Percentiles rank a stretch among this genome's conserved stretches.
Evolutionary conservation across 2,329 filamentous ascomycete species (phyloP).

Genomic region (Fusarium poae): DNA sequence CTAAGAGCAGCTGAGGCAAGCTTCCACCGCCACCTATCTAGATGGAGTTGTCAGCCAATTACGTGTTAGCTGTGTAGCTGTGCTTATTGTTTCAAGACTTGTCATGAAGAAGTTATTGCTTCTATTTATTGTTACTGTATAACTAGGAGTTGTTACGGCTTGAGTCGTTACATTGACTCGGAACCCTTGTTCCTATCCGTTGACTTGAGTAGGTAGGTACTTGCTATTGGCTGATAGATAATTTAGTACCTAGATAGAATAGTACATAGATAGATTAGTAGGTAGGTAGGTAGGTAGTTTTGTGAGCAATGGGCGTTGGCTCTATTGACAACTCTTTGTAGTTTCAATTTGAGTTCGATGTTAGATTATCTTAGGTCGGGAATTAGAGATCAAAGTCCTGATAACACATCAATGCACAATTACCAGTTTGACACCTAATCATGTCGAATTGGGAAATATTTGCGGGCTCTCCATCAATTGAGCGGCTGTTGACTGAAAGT

Average conservation of each 20-base stretch:
- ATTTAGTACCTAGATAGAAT: too few relatives aligned
- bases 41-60: slow-evolving; percentile 7
- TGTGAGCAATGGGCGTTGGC: not conserved
- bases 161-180: slow-evolving; percentile 10
- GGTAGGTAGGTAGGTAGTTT: not conserved
- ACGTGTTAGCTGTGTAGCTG: slow-evolving; percentile 1
- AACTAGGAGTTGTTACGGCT: not conserved
- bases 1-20: slow-evolving; percentile 39
- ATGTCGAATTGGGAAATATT: not conserved
- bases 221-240: too few relatives aligned
- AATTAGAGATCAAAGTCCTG: not conserved
- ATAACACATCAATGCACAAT: not conserved
- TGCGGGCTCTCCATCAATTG: not conserved
- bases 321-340: not conserved
- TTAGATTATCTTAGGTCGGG: not conserved
- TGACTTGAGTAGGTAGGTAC: not conserved
- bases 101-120: not conserved
- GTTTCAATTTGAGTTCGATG: not conserved
- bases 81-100: not conserved
- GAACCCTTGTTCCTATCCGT: not conserved
- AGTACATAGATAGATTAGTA: too few relatives aligned
- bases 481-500: not conserved
- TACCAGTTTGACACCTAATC: too few relatives aligned
- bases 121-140: not conserved
- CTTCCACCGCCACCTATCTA: slow-evolving; percentile 22